Base-by-base conservation (phyloP, 176 grass and related monocot species). In the Bolboschoenus planiculmis region DNA sequence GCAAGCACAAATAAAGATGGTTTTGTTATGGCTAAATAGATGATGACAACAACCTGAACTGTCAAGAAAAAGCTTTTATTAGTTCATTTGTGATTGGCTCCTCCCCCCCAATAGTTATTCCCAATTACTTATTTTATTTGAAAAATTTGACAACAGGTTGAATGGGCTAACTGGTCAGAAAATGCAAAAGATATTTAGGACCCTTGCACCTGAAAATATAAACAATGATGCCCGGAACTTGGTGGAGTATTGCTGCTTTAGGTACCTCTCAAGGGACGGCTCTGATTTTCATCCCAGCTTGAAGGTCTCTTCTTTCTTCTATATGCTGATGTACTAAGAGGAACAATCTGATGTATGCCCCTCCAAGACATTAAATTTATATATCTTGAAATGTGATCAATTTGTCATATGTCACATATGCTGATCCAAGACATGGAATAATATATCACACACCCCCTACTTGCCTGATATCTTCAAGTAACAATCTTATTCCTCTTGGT, bases 241-340 rank as follows among this genome's bases (percentile, higher is more conserved):
- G 83, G 87, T 98, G 81, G 96, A 98, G 64, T 98, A 98, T 86
- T 91, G 96, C 71, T 98, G 96, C 83, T 98, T 95, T 86, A 90
- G 96, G 70, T 98, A 93, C 75, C 83, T 98, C 66, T 90, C 96
- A 81, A 90, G 86, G 78, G 90, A 95, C 57, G 87, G 84, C 77
- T 98, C 89, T 79, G 92, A 98, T 11, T 90, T 98, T 48, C 89
- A 98, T 88, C 90, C 92, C 83, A 88, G 72, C 72, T 86, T 98
- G 76, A 94, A 91, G 96, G 96, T 98, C 78, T 86, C 59, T 60
- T 78, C 47, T 78, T 71, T 65, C 83, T 57, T 18, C 87, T 70
- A 78, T 73, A 86, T 51, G 43, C 54, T 42, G 31, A 66, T 70
- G 33, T 85, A 85, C 62, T 63, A 33, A 78, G 73, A 63, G 70